These are phyloP conservation scores for Metarhizium rileyi DNA, from an alignment of 2,329 filamentous ascomycete genomes.

Conservation along the genomic window DNA sequence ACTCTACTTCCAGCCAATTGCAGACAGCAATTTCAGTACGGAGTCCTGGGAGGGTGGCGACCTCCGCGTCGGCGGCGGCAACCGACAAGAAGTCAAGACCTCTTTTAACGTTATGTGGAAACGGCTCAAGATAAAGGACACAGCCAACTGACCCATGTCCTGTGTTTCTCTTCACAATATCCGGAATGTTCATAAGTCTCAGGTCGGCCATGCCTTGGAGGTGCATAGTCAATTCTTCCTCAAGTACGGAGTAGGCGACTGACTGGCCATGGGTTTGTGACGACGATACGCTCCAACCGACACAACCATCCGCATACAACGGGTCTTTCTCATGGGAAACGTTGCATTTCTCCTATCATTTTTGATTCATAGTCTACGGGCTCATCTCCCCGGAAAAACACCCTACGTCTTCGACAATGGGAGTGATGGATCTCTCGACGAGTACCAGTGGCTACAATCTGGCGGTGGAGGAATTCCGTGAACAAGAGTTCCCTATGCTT, in stretches of 20 bases:
- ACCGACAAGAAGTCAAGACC: not conserved
- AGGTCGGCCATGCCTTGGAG: not conserved
- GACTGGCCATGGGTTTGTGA: not conserved
- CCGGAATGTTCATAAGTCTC: not conserved
- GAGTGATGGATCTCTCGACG: not conserved
- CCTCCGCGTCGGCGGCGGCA: conserved; percentile 16
- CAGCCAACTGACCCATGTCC: not conserved
- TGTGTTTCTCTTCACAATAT: not conserved
- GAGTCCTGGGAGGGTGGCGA: conserved; percentile 22
- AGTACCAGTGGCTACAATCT: conserved; percentile 39
- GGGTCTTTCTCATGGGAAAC: not conserved
- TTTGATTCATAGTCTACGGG: not conserved
- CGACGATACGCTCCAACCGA: not conserved
- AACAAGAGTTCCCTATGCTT: conserved; percentile 59
- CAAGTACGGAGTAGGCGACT: not conserved
- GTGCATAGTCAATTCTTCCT: not conserved
- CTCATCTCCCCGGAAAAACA: not conserved
- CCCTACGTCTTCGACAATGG: not conserved
- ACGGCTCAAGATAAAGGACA: not conserved
- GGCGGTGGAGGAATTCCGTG: conserved; percentile 47
- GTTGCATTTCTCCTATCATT: not conserved
- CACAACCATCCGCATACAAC: not conserved
- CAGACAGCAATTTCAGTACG: not conserved
- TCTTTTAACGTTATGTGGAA: not conserved
- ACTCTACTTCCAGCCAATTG: not conserved